Evolutionary conservation across 768 basidiomycete genomes (phyloP), one percentile per base, ranked within the genome.

Genomic region (Mrakia blollopis): DNA sequence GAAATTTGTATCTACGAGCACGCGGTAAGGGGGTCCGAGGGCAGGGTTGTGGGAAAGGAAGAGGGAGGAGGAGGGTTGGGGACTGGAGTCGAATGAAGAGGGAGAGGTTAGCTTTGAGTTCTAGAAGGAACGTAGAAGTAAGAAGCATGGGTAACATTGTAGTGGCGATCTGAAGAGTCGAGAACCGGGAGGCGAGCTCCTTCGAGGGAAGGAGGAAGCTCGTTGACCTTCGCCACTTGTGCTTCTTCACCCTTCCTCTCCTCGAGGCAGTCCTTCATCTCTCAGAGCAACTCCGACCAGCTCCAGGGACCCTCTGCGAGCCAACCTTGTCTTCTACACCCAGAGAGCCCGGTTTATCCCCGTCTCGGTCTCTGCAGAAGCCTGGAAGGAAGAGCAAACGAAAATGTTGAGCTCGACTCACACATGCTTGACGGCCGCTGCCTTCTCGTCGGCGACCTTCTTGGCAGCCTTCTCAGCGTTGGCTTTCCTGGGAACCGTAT

Each of bases 1-100:
- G 80, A 99, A 98, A 83, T 99, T 99, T 82, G 97, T 99, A 84
- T 99, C 97, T 78, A 99, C 93, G 54, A 99, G 89, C 37, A 99
- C 93, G 28, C 96, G 90, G 83, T 98, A 99, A 4, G 97, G 97
- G 0, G 97, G 97, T 0, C 93, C 95, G 67, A 99, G 91, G 28
- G 97, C 91, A 30, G 91, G 90, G 83, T 99, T 98, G 83, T 98
- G 97, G 6, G 91, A 90, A 60, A 99, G 87, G 87, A 98, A 98
- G 80, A 98, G 86, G 28, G 94, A 93, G 41, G 94, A 92, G n/a
- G 94, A 89, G 61, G 91, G 87, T 82, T 92, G 91, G 5, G 91
- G 89, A 65, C 94, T 96, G 81, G 25, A 25, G 39, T 1, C 2
- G 1, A 30, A 52, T 37, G 25, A 72, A 78, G 75, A 78, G 54